Conservation (phyloP, 2,329 filamentous ascomycete genomes). For the Colletotrichum chlorophyti region DNA sequence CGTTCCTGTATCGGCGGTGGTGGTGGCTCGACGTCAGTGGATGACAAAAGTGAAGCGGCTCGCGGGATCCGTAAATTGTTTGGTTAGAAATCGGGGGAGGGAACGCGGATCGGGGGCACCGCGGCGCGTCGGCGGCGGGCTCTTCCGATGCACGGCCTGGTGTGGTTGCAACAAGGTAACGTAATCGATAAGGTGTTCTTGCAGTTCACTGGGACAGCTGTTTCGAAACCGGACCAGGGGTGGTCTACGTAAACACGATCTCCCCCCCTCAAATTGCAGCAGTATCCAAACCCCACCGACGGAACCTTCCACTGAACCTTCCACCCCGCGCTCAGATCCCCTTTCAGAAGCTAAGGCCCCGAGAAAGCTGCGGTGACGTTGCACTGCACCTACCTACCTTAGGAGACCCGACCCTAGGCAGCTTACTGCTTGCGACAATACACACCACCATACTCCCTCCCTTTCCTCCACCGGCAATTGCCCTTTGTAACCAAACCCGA, state of each 20-base stretch:
- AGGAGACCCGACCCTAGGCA: not conserved
- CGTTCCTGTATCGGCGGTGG: too few species aligned
- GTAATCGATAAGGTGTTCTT: slow-evolving; percentile 5
- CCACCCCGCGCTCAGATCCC: slow-evolving; percentile 18
- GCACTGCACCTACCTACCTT: not conserved
- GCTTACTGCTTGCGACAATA: not conserved
- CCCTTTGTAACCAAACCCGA: not conserved
- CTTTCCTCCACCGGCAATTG: not conserved
- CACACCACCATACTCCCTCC: not conserved
- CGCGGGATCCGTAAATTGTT: slow-evolving; percentile 21
- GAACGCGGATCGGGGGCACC: slow-evolving; percentile 5
- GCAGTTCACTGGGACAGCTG: too few species aligned
- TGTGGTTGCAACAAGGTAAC: not conserved
- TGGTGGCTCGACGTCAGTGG: too few species aligned
- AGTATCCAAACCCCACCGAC: slow-evolving; percentile 19
- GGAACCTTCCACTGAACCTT: slow-evolving; percentile 20
- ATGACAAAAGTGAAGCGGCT: not conserved
- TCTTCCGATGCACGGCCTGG: not conserved
- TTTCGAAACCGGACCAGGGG: too few species aligned
- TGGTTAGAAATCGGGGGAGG: not conserved
- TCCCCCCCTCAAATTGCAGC: too few species aligned
- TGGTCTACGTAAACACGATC: too few species aligned
- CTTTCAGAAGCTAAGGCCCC: not conserved
- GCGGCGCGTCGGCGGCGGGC: slow-evolving; percentile 3
- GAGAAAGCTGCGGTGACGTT: slow-evolving; percentile 1